A percentile compares a stretch with the other conserved stretches of the same genome.
Conservation (phyloP, 2,329 filamentous ascomycete genomes). For the Talaromyces sp. region DNA sequence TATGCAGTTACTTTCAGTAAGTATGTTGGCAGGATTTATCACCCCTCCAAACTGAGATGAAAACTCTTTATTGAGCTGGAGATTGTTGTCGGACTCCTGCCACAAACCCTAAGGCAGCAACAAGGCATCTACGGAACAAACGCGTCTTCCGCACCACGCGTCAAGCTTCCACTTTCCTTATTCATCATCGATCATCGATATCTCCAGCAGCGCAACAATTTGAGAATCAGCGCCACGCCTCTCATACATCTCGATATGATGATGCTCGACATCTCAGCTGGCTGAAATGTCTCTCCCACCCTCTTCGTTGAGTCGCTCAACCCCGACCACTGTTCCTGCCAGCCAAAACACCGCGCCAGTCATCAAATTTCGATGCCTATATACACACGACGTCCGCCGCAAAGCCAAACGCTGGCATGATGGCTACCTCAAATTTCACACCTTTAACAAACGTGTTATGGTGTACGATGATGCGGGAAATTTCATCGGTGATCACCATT, state of each 20-base stretch:
- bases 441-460: constrained; percentile 88
- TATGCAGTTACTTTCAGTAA: too few species aligned
- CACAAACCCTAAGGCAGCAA: not conserved
- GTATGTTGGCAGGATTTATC: not conserved
- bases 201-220: not conserved
- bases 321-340: constrained; percentile 42
- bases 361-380: constrained; percentile 79
- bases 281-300: constrained; percentile 24
- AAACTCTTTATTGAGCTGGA: not conserved
- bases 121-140: not conserved
- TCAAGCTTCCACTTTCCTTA: not conserved
- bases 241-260: not conserved
- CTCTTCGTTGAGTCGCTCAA: constrained; percentile 25
- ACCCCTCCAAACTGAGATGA: too few species aligned
- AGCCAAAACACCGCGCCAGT: constrained; percentile 69
- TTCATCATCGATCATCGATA: not conserved
- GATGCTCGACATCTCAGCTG: not conserved
- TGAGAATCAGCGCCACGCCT: not conserved
- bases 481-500: constrained; percentile 81
- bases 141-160: not conserved
- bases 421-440: constrained; percentile 81
- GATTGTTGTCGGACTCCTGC: not conserved
- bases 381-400: constrained; percentile 76
- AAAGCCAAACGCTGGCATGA: constrained; percentile 95
- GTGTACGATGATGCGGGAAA: constrained; percentile 79